Conservation (phyloP, 345 rosid genomes). For the Arabidopsis suecica region DNA sequence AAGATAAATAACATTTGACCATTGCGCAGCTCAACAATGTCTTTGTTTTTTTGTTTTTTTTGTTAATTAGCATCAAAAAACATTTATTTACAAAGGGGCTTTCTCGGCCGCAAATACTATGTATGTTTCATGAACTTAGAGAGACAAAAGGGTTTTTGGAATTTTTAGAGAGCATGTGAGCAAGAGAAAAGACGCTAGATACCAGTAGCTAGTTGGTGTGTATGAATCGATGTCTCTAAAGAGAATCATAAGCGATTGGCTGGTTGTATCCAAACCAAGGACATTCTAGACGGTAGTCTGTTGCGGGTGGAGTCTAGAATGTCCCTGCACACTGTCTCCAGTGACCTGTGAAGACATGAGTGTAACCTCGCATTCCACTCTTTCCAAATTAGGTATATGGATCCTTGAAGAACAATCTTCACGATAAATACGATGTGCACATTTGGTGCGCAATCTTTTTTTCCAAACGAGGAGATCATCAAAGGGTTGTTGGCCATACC, state of each 20-base stretch:
- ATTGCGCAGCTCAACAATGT: too few relatives aligned
- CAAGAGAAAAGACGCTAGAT: not conserved
- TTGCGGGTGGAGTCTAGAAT: not conserved
- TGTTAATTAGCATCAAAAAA: not conserved
- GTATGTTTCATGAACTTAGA: not conserved
- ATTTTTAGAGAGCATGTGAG: not conserved
- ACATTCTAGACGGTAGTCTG: not conserved
- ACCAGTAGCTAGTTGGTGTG: not conserved
- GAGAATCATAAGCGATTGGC: not conserved
- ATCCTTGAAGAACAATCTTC: not conserved
- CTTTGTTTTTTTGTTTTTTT: too few relatives aligned
- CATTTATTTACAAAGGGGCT: not conserved
- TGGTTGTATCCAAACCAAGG: not conserved
- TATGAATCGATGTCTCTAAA: not conserved
- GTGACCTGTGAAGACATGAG: not conserved
- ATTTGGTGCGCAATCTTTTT: not conserved
- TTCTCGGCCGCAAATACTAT: not conserved
- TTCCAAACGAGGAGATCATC: not conserved
- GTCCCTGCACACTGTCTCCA: not conserved
- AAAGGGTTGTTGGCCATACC: too few relatives aligned
- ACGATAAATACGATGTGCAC: not conserved
- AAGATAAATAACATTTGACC: too few relatives aligned
- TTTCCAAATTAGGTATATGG: not conserved
- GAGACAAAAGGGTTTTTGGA: too few relatives aligned
- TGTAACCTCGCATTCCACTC: not conserved